Conservation (phyloP, 164 flowering plant genomes). For the Vitis labrusca region DNA sequence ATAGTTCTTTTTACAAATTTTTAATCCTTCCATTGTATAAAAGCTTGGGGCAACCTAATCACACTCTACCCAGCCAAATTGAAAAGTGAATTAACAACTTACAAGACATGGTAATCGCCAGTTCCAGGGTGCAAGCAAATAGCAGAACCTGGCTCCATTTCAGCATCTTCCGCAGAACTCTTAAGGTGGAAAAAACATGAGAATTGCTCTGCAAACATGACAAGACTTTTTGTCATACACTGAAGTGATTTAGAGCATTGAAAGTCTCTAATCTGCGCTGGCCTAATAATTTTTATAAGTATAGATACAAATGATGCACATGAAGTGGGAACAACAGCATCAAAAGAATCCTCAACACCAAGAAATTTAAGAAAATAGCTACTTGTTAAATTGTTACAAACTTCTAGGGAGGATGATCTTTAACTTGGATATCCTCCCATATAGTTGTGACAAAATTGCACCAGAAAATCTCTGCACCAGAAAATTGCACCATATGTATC, state of each 20-base stretch:
- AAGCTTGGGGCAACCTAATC: neutral
- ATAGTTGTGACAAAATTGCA: neutral
- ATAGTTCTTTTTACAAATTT: neutral
- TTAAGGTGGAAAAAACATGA: constrained; percentile 71
- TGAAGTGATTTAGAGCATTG: too few relatives aligned
- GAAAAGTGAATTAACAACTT: constrained; percentile 31
- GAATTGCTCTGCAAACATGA: constrained; percentile 47
- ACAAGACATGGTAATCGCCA: constrained; percentile 83
- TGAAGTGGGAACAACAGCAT: too few relatives aligned
- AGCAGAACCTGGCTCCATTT: constrained; percentile 48
- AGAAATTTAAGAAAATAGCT: neutral
- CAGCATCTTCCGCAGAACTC: constrained; percentile 58
- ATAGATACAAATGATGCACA: too few relatives aligned
- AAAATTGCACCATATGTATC: neutral
- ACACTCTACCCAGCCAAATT: neutral
- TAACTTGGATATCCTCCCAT: neutral
- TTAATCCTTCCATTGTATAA: neutral
- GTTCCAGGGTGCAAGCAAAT: constrained; percentile 73
- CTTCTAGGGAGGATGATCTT: neutral
- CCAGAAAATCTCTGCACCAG: neutral
- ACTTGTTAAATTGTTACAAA: constrained; percentile 1
- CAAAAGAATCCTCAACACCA: too few relatives aligned
- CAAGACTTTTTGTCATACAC: neutral
- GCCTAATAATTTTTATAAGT: too few relatives aligned
- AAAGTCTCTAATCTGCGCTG: too few relatives aligned